Percentiles rank a stretch among this genome's conserved stretches.
phyloP scores from a whole-genome alignment of 768 basidiomycete genomes.

The Amanita polypyramis region DNA sequence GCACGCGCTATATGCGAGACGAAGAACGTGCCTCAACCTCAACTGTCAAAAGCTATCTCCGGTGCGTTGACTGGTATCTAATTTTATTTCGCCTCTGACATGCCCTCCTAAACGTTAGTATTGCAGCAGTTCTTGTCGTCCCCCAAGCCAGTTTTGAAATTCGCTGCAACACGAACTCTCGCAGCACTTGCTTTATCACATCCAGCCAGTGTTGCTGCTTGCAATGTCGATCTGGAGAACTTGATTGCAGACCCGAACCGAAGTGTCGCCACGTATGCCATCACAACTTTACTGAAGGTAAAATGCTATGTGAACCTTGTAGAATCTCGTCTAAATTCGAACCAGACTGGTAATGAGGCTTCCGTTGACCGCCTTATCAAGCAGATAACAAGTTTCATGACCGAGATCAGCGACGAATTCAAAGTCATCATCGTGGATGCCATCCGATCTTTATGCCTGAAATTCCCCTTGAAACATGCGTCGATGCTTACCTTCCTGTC shows the following conservation, averaged over 20 bases:
- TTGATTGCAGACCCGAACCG: slow-evolving; percentile 93
- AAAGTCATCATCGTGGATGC: slow-evolving; percentile 99
- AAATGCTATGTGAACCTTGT: slow-evolving; percentile 7
- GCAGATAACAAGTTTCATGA: slow-evolving; percentile 98
- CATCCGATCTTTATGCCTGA: slow-evolving; percentile 95
- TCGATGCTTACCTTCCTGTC: slow-evolving; percentile 97
- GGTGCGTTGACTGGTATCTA: slow-evolving; percentile 41
- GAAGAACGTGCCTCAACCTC: slow-evolving; percentile 67
- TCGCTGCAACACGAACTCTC: slow-evolving; percentile 93
- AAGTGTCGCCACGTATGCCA: slow-evolving; percentile 96
- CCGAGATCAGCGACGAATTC: slow-evolving; percentile 99
- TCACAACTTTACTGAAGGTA: slow-evolving; percentile 95
- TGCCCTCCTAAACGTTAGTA: slow-evolving; percentile 34
- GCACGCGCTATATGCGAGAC: slow-evolving; percentile 96
- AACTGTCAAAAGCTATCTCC: slow-evolving; percentile 81
- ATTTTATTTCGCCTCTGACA: background rate
- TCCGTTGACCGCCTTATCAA: slow-evolving; percentile 99
- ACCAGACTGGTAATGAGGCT: slow-evolving; percentile 93
- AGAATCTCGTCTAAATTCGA: slow-evolving; percentile 1
- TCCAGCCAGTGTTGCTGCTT: slow-evolving; percentile 77
- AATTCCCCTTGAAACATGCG: slow-evolving; percentile 94
- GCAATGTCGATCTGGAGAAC: slow-evolving; percentile 95
- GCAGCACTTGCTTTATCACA: slow-evolving; percentile 82
- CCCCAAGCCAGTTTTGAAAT: slow-evolving; percentile 90
- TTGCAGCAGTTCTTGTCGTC: slow-evolving; percentile 94